phyloP scores from a whole-genome alignment of 73 alveolate genomes.

The Blepharisma stoltei region DNA sequence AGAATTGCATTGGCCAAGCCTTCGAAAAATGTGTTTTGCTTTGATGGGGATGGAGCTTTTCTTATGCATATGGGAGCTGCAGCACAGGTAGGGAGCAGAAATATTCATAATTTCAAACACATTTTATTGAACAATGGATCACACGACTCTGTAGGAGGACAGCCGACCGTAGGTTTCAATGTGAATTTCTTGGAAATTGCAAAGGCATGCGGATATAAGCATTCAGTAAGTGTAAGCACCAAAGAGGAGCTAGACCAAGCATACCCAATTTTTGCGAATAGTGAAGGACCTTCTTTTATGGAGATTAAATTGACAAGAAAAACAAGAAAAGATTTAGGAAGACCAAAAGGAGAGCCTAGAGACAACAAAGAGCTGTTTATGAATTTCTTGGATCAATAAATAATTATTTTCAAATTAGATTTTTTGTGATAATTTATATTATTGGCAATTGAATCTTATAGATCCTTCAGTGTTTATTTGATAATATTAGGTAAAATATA shows the following conservation, averaged over 20 bases:
- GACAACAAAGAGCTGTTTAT: slow-evolving; percentile 25
- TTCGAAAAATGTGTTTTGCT: slow-evolving; percentile 64
- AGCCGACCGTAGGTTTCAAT: slow-evolving; percentile 65
- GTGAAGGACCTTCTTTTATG: neutral
- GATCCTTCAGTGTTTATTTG: too few relatives aligned
- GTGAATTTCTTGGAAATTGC: slow-evolving; percentile 69
- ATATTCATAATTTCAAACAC: slow-evolving; percentile 63
- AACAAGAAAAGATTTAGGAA: slow-evolving; percentile 1
- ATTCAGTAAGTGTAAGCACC: slow-evolving; percentile 58
- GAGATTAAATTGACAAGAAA: slow-evolving; percentile 6
- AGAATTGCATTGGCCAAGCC: slow-evolving; percentile 62
- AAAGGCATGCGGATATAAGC: slow-evolving; percentile 60
- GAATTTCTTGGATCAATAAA: slow-evolving; percentile 6
- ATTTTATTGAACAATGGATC: slow-evolving; percentile 76
- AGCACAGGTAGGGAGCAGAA: slow-evolving; percentile 65
- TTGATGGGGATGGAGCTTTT: slow-evolving; percentile 94
- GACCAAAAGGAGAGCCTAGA: slow-evolving; percentile 5
- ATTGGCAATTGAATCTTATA: too few relatives aligned
- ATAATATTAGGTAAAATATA: too few relatives aligned
- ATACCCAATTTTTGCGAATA: neutral
- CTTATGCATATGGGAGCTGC: slow-evolving; percentile 91
- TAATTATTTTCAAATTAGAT: neutral
- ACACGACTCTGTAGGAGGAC: slow-evolving; percentile 94
- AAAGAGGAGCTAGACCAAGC: slow-evolving; percentile 47
- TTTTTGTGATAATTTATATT: neutral